Percentiles rank a stretch among this genome's conserved stretches.
phyloP scores from a whole-genome alignment of 352 stramenopile genomes.

The Phytophthora constricta region DNA sequence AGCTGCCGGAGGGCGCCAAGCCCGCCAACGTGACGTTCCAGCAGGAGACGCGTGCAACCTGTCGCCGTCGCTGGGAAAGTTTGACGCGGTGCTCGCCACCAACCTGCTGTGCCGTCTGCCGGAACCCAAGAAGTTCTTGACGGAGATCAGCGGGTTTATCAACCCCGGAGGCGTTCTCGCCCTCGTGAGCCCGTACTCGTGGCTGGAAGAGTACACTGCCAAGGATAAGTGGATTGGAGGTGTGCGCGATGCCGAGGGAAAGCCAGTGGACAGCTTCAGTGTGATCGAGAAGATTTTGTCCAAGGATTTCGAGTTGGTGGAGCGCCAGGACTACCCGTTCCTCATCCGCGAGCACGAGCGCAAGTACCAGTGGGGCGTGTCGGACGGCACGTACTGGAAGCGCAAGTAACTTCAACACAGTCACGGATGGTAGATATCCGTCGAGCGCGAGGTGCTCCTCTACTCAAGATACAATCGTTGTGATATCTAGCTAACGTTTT shows the following conservation, averaged over 20 bases:
- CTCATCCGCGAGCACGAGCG: conserved; percentile 93
- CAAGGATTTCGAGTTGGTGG: conserved; percentile 79
- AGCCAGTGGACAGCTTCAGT: conserved; percentile 72
- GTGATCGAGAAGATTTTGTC: conserved; percentile 65
- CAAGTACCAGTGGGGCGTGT: conserved; percentile 94
- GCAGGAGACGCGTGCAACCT: conserved; percentile 94
- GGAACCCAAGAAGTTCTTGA: conserved; percentile 91
- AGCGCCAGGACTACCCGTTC: conserved; percentile 88
- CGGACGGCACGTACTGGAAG: conserved; percentile 87
- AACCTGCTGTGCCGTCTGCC: conserved; percentile 97
- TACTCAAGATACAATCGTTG: too few relatives aligned
- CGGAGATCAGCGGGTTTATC: conserved; percentile 85
- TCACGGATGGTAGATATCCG: too few relatives aligned
- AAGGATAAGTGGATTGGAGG: conserved; percentile 89
- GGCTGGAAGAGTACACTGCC: conserved; percentile 97
- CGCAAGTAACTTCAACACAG: conserved; percentile 51
- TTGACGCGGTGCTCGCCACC: conserved; percentile 95
- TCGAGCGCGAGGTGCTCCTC: too few relatives aligned
- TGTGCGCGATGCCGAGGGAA: conserved; percentile 43
- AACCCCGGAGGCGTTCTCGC: conserved; percentile 93
- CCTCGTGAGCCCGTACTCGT: conserved; percentile 97
- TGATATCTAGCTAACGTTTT: conserved; percentile 7
- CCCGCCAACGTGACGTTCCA: conserved; percentile 86
- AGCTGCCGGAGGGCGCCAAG: conserved; percentile 70
- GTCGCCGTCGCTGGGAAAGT: conserved; percentile 76